phyloP scores from a whole-genome alignment of 1,284 basidiomycete genomes.

The Ceratobasidium sp. region DNA sequence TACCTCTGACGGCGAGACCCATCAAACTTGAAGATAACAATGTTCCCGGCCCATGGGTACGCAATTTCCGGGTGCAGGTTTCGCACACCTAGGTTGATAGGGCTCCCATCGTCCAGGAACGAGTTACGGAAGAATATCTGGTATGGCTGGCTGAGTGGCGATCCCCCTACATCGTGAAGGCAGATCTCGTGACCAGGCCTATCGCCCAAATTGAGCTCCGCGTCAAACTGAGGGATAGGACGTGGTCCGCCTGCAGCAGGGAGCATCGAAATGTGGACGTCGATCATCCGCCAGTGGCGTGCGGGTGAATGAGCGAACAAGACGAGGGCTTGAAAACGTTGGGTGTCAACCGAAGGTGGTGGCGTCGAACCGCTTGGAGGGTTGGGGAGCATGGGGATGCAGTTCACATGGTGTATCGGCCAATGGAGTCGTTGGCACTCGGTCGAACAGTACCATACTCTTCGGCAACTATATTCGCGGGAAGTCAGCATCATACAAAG shows the following conservation, averaged over 20 bases:
- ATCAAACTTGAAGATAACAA: slow-evolving; percentile 79
- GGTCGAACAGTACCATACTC: slow-evolving; percentile 12
- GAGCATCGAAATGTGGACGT: not conserved
- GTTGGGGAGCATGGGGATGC: not conserved
- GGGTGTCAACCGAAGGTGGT: not conserved
- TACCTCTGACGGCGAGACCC: slow-evolving; percentile 61
- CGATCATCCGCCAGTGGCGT: slow-evolving; percentile 14
- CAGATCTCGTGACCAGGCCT: not conserved
- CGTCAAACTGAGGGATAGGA: slow-evolving; percentile 8
- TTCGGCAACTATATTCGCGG: not conserved
- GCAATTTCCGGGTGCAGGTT: slow-evolving; percentile 23
- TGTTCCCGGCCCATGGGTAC: slow-evolving; percentile 43
- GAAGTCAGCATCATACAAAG: not conserved
- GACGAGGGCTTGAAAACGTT: slow-evolving; percentile 3
- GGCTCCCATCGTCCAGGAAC: slow-evolving; percentile 46
- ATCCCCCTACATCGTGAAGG: slow-evolving; percentile 46
- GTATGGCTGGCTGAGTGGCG: slow-evolving; percentile 46
- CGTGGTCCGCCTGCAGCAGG: not conserved
- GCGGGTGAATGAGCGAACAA: slow-evolving; percentile 5
- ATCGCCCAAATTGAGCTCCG: slow-evolving; percentile 22
- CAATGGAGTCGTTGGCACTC: slow-evolving; percentile 14
- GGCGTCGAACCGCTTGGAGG: not conserved
- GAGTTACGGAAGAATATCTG: slow-evolving; percentile 48
- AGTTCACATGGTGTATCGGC: slow-evolving; percentile 10
- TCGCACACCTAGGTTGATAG: slow-evolving; percentile 10